Evolutionary conservation across 2,329 filamentous ascomycete genomes (phyloP), one percentile per base, ranked within the genome.

Genomic region (Zasmidium citrigriseum): DNA sequence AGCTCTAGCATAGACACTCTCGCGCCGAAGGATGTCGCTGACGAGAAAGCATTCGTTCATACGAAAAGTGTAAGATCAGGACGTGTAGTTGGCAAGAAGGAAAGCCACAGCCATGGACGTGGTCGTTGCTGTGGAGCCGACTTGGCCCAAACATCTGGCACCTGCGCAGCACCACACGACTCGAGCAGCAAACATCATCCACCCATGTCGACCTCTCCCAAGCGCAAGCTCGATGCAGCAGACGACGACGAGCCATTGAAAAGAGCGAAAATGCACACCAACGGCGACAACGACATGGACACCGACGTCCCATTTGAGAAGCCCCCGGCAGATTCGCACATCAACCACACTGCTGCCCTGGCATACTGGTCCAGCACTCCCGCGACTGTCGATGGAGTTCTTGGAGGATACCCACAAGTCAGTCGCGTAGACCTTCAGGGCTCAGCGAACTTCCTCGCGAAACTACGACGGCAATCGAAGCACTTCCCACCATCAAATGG

Each of bases 371-470:
- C 78, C 60, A 68, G 70, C 38, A 78, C 83, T 57, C 75, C 79
- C 38, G 76, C 82, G 11, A 80, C 82, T 60, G 81, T 84, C 62
- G 83, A 89, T 67, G 90, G 91, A 69, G 93, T 95, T 88, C 87
- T 96, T 1, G 92, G 91, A 61, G 90, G 83, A 58, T 93, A 74
- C 78, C 84, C 84, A 1, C 81, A 86, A 72, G 82, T 90, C 69
- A 88, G 86, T 29, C 83, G 85, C 61, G 82, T 89, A 59, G 90
- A 93, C 72, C 79, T 93, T 7, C 85, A 87, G 66, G 88, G 87
- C 45, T 90, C 86, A 0, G 81, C 83, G 29, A 86, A 82, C 53
- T 91, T 93, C 72, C 74, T 91, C 29, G 82, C 85, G 14, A 90
- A 89, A 68, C 75, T 92, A 3, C 83, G 83, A 7, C 75, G 78